These are phyloP conservation scores for Westerdykella aurantiaca DNA, from an alignment of 2,329 filamentous ascomycete genomes.

Conservation along the genomic window DNA sequence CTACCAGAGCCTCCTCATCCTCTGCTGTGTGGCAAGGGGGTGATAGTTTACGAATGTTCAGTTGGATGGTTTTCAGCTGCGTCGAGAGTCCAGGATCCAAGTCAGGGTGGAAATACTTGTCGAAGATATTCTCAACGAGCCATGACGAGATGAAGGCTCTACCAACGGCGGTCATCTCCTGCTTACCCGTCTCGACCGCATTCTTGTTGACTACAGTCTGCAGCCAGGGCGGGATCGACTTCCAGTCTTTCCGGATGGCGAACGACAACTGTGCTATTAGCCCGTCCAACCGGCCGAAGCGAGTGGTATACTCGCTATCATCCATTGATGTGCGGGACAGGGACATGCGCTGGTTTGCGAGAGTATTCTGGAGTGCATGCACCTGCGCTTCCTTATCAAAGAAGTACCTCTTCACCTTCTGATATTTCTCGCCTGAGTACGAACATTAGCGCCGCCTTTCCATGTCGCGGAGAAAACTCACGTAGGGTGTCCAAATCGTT, in stretches of 20 bases:
- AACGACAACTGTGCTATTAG: slow-evolving; percentile 93
- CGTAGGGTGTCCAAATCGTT: slow-evolving; percentile 49
- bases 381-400: slow-evolving; percentile 89
- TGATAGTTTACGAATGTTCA: slow-evolving; percentile 74
- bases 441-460: background rate
- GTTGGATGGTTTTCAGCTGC: slow-evolving; percentile 79
- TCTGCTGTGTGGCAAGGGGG: slow-evolving; percentile 71
- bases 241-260: slow-evolving; percentile 94
- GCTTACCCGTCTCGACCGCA: slow-evolving; percentile 78
- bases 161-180: slow-evolving; percentile 96
- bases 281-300: slow-evolving; percentile 86
- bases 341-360: slow-evolving; percentile 91
- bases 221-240: slow-evolving; percentile 72
- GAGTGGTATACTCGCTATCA: slow-evolving; percentile 84
- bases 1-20: slow-evolving; percentile 80
- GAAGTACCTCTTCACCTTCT: slow-evolving; percentile 95
- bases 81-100: slow-evolving; percentile 70
- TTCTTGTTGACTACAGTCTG: slow-evolving; percentile 74
- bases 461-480: slow-evolving; percentile 25
- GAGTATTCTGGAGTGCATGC: slow-evolving; percentile 92
- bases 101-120: slow-evolving; percentile 86
- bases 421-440: slow-evolving; percentile 78
- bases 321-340: slow-evolving; percentile 91
- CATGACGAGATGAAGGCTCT: slow-evolving; percentile 83
- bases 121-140: slow-evolving; percentile 86